These are phyloP conservation scores for Saccharomyces hybrid DNA, from an alignment of 1,139 yeast species.

Conservation along the genomic window DNA sequence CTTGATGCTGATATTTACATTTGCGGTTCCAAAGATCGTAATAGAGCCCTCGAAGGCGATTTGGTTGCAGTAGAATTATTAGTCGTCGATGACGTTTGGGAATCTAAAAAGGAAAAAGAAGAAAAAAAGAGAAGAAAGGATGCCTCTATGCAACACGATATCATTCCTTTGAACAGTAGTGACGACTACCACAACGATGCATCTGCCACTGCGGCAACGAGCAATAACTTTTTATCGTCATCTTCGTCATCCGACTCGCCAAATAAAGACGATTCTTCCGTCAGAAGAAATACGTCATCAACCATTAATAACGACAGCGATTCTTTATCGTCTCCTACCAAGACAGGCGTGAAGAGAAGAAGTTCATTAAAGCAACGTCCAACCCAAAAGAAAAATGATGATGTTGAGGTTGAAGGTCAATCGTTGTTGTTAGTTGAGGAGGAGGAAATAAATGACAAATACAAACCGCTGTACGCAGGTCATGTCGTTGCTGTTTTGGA, in stretches of 20 bases:
- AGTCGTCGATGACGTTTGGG: slow-evolving; percentile 97
- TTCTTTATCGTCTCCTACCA: slow-evolving; percentile 6
- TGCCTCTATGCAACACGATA: slow-evolving; percentile 29
- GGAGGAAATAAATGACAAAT: slow-evolving; percentile 88
- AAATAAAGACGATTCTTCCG: slow-evolving; percentile 21
- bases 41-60: slow-evolving; percentile 95
- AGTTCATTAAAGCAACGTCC: slow-evolving; percentile 94
- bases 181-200: slow-evolving; percentile 70
- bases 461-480: slow-evolving; percentile 92
- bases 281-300: slow-evolving; percentile 16
- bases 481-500: slow-evolving; percentile 97
- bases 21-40: slow-evolving; percentile 98
- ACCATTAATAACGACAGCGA: slow-evolving; percentile 26
- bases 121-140: slow-evolving; percentile 94
- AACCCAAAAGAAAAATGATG: slow-evolving; percentile 96
- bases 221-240: slow-evolving; percentile 7
- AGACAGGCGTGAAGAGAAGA: slow-evolving; percentile 55
- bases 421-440: slow-evolving; percentile 85
- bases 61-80: slow-evolving; percentile 89
- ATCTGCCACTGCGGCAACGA: slow-evolving; percentile 32
- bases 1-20: slow-evolving; percentile 94
- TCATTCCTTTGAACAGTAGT: slow-evolving; percentile 36
- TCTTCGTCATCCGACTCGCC: slow-evolving; percentile 13
- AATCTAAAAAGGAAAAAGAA: slow-evolving; percentile 89
- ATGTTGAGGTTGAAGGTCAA: slow-evolving; percentile 97